Evolutionary conservation across 176 grass and related monocot genomes (phyloP).

Genomic region (Eremochloa ophiuroides): DNA sequence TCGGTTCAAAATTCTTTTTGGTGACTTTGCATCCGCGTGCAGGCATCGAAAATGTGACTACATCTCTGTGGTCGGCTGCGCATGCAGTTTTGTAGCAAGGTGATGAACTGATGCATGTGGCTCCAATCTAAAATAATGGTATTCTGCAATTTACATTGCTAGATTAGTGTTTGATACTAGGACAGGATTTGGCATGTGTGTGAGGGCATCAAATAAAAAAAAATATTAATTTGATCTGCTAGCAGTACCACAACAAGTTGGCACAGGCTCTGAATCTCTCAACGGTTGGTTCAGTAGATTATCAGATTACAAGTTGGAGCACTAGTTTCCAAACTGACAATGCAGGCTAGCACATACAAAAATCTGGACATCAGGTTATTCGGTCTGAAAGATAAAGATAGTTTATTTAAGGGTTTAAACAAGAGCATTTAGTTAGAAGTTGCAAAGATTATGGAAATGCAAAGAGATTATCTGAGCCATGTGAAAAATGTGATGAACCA

Average conservation of each 20-base stretch:
- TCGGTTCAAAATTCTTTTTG: constrained; percentile 21
- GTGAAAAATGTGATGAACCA: background rate
- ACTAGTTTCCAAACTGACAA: background rate
- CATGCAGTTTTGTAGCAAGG: background rate
- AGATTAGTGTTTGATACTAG: background rate
- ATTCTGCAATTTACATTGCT: constrained; percentile 10
- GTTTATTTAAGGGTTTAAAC: background rate
- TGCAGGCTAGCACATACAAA: background rate
- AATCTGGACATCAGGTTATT: background rate
- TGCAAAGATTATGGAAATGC: background rate
- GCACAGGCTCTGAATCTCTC: background rate
- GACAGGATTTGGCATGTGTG: constrained; percentile 1
- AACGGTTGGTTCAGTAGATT: background rate
- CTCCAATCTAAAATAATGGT: background rate
- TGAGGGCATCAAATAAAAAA: background rate
- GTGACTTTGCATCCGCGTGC: constrained; percentile 10
- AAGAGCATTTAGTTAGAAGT: background rate
- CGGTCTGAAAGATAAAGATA: background rate
- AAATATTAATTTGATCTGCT: constrained; percentile 2
- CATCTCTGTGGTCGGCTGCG: background rate
- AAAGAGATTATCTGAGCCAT: background rate
- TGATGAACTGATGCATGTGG: background rate
- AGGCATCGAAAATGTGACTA: background rate
- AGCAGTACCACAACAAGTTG: constrained; percentile 13
- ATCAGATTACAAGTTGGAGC: background rate